Evolutionary conservation across 768 basidiomycete genomes (phyloP), one percentile per base, ranked within the genome.

Genomic region (Tephrocybe rancida): DNA sequence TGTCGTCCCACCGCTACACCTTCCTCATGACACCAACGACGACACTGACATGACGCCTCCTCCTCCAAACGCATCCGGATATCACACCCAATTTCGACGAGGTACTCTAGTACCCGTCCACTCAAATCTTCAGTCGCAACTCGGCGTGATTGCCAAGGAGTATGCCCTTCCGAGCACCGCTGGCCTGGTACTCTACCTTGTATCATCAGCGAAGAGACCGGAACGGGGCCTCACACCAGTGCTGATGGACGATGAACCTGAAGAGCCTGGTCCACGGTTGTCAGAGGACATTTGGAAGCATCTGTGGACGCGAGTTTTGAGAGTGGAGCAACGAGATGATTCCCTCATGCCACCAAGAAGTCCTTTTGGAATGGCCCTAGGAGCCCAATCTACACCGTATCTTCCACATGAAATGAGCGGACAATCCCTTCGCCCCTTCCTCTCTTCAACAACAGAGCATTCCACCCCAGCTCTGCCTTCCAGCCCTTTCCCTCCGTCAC

Each of bases 51-150:
- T 82, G 44, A 72, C 75, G 1, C 82, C 78, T 3, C 81, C 80
- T 37, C 82, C 85, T 3, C 62, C 79, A 3, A 72, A 72, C 44
- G 84, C 88, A 1, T 86, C 87, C 5, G 87, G 88, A n/a, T 90
- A 90, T 61, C 87, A 91, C 57, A 76, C 81, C 16, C 87, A 89
- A 45, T 91, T 92, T 64, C 82, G 83, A 13, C 83, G 95, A 24
- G 95, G 95, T 7, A 86, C 85, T n/a, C 78, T 98, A 11, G 82
- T 98, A 3, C 88, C 95, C 0, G 77, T 98, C 0, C 84, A 95
- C 65, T 77, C 94, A 5, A 92, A 88, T 0, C 73, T 98, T 1
- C 87, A 92, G 37, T 81, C 86, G 0, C 95, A 97, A 66, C 73
- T 97, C 9, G 76, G 78, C 19, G 90, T 92, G 6, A 97, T 98